Evolutionary conservation across 495 filamentous ascomycete species (phyloP).

Genomic region (Stereocaulon alpinum): DNA sequence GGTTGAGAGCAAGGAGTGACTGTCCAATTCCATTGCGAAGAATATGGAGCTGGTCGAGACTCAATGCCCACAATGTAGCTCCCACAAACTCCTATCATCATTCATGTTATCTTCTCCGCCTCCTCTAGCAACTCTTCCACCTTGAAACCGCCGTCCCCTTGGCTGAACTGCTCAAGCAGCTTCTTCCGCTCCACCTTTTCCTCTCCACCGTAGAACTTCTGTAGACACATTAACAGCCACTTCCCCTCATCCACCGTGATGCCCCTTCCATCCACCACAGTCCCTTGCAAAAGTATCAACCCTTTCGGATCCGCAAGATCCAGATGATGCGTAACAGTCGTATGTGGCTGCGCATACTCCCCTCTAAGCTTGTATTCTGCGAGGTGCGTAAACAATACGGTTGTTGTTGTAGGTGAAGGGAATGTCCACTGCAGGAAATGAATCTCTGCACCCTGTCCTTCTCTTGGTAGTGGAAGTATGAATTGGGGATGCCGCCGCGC

Average conservation of each 20-base stretch:
- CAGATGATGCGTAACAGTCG: slow-evolving; percentile 80
- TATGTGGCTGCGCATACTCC: slow-evolving; percentile 81
- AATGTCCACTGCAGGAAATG: slow-evolving; percentile 75
- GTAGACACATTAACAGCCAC: slow-evolving; percentile 87
- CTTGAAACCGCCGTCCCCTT: slow-evolving; percentile 66
- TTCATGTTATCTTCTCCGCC: slow-evolving; percentile 62
- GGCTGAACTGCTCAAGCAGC: slow-evolving; percentile 71
- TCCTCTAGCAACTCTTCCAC: slow-evolving; percentile 79
- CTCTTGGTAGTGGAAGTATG: slow-evolving; percentile 77
- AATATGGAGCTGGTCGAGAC: too few relatives aligned
- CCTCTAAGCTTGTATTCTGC: slow-evolving; percentile 87
- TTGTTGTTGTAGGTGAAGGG: slow-evolving; percentile 55
- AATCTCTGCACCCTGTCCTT: slow-evolving; percentile 57
- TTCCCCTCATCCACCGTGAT: slow-evolving; percentile 68
- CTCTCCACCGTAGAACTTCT: slow-evolving; percentile 78
- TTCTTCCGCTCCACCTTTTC: slow-evolving; percentile 41
- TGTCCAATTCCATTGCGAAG: too few relatives aligned
- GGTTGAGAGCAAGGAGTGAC: too few relatives aligned
- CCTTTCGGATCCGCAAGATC: slow-evolving; percentile 64
- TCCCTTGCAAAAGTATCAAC: slow-evolving; percentile 74
- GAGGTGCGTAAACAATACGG: slow-evolving; percentile 84
- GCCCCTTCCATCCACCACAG: slow-evolving; percentile 64
- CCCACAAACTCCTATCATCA: too few relatives aligned
- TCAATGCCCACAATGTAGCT: too few relatives aligned
- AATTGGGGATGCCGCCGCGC: slow-evolving; percentile 75